These are phyloP conservation scores for Boechera divaricarpa DNA, from an alignment of 345 rosid species.

Conservation along the genomic window DNA sequence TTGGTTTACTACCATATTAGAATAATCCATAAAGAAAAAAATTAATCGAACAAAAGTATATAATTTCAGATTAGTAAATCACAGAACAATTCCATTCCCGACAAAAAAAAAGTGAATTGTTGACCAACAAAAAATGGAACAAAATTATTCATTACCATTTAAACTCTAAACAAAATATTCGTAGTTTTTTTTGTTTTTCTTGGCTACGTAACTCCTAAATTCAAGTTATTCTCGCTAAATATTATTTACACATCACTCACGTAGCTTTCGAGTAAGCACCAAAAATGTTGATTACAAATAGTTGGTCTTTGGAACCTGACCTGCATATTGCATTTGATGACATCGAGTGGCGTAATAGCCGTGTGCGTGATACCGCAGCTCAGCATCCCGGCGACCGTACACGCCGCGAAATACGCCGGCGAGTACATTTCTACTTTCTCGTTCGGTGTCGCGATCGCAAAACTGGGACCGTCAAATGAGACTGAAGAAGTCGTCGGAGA, in stretches of 20 bases:
- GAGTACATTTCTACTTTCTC: slow-evolving; percentile 87
- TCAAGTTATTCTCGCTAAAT: not conserved
- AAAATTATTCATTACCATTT: too few relatives aligned
- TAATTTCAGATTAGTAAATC: too few relatives aligned
- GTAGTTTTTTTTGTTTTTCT: not conserved
- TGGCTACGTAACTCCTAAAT: not conserved
- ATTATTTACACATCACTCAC: not conserved
- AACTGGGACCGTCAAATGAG: slow-evolving; percentile 33
- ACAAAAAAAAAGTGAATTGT: too few relatives aligned
- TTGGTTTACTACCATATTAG: too few relatives aligned
- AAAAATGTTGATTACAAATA: not conserved
- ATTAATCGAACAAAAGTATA: too few relatives aligned
- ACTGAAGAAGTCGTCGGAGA: slow-evolving; percentile 18
- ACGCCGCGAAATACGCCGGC: slow-evolving; percentile 79
- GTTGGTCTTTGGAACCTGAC: slow-evolving; percentile 38
- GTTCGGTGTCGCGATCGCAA: slow-evolving; percentile 63
- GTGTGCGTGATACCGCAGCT: slow-evolving; percentile 89
- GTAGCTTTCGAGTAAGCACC: not conserved
- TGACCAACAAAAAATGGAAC: too few relatives aligned
- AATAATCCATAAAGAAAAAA: too few relatives aligned
- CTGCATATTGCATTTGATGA: slow-evolving; percentile 99
- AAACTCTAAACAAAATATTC: too few relatives aligned
- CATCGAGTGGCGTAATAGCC: slow-evolving; percentile 91
- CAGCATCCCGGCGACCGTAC: slow-evolving; percentile 74
- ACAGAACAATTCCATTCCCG: too few relatives aligned